A percentile compares a stretch with the other conserved stretches of the same genome.
Conservation (phyloP, 1,284 basidiomycete genomes). For the Moniliophthora roreri region DNA sequence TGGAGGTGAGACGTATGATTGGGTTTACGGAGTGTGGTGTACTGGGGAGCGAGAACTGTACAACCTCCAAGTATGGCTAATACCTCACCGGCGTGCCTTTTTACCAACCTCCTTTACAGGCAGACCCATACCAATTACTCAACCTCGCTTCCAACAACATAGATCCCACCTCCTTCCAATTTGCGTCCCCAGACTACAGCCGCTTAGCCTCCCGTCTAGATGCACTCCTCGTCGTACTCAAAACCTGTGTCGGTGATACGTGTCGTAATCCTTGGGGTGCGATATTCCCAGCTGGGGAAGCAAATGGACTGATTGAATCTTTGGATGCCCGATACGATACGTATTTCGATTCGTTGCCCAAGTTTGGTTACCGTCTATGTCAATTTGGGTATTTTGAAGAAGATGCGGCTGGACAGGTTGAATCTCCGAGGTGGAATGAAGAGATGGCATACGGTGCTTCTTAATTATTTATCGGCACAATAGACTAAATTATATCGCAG, state of each 20-base stretch:
- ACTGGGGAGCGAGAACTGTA: conserved; percentile 6
- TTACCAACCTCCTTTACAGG: neutral
- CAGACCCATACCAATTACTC: conserved; percentile 4
- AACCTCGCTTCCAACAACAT: neutral
- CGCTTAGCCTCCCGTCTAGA: neutral
- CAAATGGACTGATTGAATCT: neutral
- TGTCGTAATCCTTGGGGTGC: conserved; percentile 4
- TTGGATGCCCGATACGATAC: neutral
- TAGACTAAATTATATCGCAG: too few relatives aligned
- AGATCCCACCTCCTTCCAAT: neutral
- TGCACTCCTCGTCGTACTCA: neutral
- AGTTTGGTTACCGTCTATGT: neutral
- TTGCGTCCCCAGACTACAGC: neutral
- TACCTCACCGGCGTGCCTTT: neutral
- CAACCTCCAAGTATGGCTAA: neutral
- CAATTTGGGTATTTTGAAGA: conserved; percentile 4
- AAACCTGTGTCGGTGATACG: conserved; percentile 3
- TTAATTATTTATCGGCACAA: too few relatives aligned
- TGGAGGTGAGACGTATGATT: neutral
- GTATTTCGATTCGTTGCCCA: conserved; percentile 5
- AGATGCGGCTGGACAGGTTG: neutral
- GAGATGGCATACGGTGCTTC: conserved; percentile 1
- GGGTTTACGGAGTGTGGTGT: conserved; percentile 8
- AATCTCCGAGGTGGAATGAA: neutral
- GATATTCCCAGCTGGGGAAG: neutral